Base-by-base conservation (phyloP, 2,329 filamentous ascomycete genomes). In the Nigrospora oryzae region DNA sequence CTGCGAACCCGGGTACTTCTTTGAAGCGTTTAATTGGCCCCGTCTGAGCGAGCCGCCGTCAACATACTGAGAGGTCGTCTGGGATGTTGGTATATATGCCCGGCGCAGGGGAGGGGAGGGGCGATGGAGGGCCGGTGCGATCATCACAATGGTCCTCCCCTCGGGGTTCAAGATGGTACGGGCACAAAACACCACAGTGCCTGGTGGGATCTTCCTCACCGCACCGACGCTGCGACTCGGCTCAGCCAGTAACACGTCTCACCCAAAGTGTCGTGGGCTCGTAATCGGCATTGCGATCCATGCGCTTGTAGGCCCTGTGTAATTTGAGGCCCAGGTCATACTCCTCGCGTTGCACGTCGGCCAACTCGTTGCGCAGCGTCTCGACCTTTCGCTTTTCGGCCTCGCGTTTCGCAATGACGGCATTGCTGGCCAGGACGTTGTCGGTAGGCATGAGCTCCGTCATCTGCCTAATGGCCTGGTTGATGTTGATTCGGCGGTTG, bases 251-350 rank as follows among this genome's bases (percentile, higher is more conserved):
- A 49, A 89, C 83, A 51, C 88, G 74, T 56, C 83, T 77, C 41
- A 94, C 84, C 88, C 88, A 94, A 11, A 94, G 65, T 30, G 77
- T 77, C 0, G 81, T 83, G 11, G 78, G 79, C 56, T 86, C 81
- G 55, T 73, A 84, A 32, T 73, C 70, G 3, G 73, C 74, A 43
- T 84, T 75, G 51, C 83, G 77, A 55, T 90, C 85, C 53, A 81
- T 73, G 40, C 86, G 76, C 68, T 88, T 90, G 65, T 86, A 84
- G 11, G 84, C 83, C 17, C 84, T 71, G 59, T 87, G 79, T 44
- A 93, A 69, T 62, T 82, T 83, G 55, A 93, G 66, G 1, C 87
- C 87, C 36, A 90, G 66, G 45, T 93, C 86, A 57, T 91, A 84
- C 63, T 89, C 84, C 62, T 91, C 82, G 51, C 81, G 74, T 62